phyloP scores from a whole-genome alignment of 495 filamentous ascomycete genomes.

The Pseudoneurospora amorphoporcata region DNA sequence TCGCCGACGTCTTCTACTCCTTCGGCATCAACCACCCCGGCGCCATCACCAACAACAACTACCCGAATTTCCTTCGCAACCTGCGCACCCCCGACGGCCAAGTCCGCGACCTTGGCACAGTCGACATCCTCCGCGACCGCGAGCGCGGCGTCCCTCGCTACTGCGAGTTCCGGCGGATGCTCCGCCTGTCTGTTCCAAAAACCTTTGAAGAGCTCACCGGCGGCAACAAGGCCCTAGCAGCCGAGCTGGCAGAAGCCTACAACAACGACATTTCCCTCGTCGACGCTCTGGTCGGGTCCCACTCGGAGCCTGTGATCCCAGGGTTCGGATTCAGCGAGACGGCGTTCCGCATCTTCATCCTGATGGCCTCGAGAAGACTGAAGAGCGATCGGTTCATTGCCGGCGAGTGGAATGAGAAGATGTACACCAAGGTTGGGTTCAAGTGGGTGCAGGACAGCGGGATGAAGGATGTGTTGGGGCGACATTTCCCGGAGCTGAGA shows the following conservation, averaged over 20 bases:
- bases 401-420: slow-evolving; percentile 21
- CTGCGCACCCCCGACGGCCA: slow-evolving; percentile 23
- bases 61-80: slow-evolving; percentile 28
- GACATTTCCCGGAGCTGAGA: slow-evolving; percentile 29
- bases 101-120: slow-evolving; percentile 27
- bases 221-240: slow-evolving; percentile 20
- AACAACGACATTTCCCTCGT: slow-evolving; percentile 25
- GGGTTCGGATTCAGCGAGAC: slow-evolving; percentile 36
- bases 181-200: slow-evolving; percentile 21
- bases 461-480: slow-evolving; percentile 22
- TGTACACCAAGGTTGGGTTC: slow-evolving; percentile 30
- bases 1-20: slow-evolving; percentile 34
- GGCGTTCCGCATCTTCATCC: slow-evolving; percentile 29
- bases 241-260: slow-evolving; percentile 21
- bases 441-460: slow-evolving; percentile 27
- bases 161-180: slow-evolving; percentile 31
- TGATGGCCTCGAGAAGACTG: slow-evolving; percentile 26
- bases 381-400: slow-evolving; percentile 36
- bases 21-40: slow-evolving; percentile 38
- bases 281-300: slow-evolving; percentile 29
- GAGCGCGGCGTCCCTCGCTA: slow-evolving; percentile 39
- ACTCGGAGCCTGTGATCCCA: slow-evolving; percentile 27
- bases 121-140: slow-evolving; percentile 36
- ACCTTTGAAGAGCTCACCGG: slow-evolving; percentile 28
- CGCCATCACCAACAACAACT: slow-evolving; percentile 33